These are phyloP conservation scores for Pseudogymnoascus sp. DNA, from an alignment of 2,329 filamentous ascomycete genomes.

Conservation along the genomic window DNA sequence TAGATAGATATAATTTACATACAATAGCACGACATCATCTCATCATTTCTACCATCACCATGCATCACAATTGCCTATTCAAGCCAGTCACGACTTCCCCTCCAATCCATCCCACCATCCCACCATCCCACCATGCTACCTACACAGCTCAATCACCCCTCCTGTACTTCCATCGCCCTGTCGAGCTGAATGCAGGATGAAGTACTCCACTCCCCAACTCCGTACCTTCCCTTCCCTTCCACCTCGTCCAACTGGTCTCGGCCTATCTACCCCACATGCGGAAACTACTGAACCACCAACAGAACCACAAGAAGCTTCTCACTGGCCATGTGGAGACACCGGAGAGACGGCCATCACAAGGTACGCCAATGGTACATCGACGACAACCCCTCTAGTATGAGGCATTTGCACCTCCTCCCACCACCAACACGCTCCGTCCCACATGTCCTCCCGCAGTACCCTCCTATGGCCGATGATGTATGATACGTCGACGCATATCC, in stretches of 20 bases:
- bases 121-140: background rate
- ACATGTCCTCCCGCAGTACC: background rate
- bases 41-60: background rate
- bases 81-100: background rate
- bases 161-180: background rate
- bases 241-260: background rate
- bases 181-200: background rate
- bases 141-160: background rate
- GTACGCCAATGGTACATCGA: background rate
- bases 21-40: background rate
- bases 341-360: background rate
- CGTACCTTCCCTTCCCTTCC: background rate
- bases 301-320: background rate
- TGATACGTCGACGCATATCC: too few species aligned
- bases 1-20: background rate
- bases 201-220: too few species aligned
- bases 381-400: background rate
- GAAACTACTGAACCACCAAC: background rate
- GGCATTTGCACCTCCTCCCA: background rate
- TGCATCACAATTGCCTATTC: background rate
- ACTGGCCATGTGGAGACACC: background rate
- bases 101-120: background rate
- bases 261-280: background rate
- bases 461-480: background rate
- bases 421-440: background rate